phyloP scores from a whole-genome alignment of 228 moss, liverwort and hornwort species.

The Sphagnum fallax region DNA sequence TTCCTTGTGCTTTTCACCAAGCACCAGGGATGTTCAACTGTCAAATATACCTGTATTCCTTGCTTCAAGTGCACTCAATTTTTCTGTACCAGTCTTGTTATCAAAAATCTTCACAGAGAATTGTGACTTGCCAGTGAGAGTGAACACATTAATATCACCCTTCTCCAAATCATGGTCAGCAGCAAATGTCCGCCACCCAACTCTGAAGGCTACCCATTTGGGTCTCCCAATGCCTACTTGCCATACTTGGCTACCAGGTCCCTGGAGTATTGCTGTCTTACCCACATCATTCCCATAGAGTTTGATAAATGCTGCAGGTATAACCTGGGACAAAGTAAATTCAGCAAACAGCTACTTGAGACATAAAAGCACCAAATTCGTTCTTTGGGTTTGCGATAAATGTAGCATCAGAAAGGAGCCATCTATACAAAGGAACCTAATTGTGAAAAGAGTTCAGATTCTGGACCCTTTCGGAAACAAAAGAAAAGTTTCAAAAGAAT shows the following conservation, averaged over 20 bases:
- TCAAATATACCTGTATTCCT: conserved; percentile 37
- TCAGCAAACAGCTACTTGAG: background rate
- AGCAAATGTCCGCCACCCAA: conserved; percentile 43
- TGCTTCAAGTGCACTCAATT: conserved; percentile 28
- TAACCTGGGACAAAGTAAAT: conserved; percentile 20
- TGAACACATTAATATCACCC: conserved; percentile 34
- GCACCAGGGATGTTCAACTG: conserved; percentile 13
- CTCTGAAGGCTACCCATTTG: conserved; percentile 47
- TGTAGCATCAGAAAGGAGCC: background rate
- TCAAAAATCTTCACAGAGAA: conserved; percentile 37
- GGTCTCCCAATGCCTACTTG: conserved; percentile 42
- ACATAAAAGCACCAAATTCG: background rate
- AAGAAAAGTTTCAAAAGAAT: too few species aligned
- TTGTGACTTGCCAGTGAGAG: conserved; percentile 30
- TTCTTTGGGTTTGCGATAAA: background rate
- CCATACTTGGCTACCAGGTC: conserved; percentile 38
- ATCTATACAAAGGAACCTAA: background rate
- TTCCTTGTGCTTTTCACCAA: conserved; percentile 31
- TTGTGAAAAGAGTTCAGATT: background rate
- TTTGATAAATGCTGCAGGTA: conserved; percentile 44
- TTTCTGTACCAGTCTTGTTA: conserved; percentile 26
- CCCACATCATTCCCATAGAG: conserved; percentile 32
- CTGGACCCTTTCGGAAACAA: background rate
- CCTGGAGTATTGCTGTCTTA: conserved; percentile 27
- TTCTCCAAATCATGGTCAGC: conserved; percentile 41